These are phyloP conservation scores for Trichothecium sympodiale DNA, from an alignment of 2,329 filamentous ascomycete species.

Conservation along the genomic window DNA sequence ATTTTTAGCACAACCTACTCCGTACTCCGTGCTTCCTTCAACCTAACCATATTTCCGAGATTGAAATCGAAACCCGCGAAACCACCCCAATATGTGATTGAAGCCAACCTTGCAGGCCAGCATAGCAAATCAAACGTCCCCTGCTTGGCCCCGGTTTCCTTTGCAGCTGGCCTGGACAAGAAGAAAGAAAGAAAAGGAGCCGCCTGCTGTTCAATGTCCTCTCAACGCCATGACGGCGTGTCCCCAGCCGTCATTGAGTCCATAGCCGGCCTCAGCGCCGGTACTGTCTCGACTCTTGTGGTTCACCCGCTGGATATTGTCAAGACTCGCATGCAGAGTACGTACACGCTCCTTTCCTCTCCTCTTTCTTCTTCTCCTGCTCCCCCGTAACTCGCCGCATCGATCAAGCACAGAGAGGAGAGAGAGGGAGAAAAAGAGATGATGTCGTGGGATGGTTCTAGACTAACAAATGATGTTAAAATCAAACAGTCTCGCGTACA, in stretches of 20 bases:
- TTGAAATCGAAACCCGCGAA: not conserved
- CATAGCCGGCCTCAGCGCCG: slow-evolving; percentile 81
- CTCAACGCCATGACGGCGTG: slow-evolving; percentile 43
- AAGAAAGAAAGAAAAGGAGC: slow-evolving; percentile 1
- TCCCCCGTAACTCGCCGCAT: too few relatives aligned
- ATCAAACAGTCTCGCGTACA: slow-evolving; percentile 37
- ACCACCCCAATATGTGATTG: not conserved
- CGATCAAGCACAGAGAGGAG: not conserved
- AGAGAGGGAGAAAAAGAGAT: too few relatives aligned
- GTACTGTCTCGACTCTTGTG: slow-evolving; percentile 72
- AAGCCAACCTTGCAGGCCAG: too few relatives aligned
- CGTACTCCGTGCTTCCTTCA: too few relatives aligned
- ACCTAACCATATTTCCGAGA: too few relatives aligned
- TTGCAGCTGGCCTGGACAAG: slow-evolving; percentile 3
- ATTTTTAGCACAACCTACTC: not conserved
- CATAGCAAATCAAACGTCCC: not conserved
- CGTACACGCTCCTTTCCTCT: too few relatives aligned
- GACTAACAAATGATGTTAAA: slow-evolving; percentile 1
- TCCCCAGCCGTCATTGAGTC: slow-evolving; percentile 76
- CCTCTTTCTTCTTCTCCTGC: not conserved
- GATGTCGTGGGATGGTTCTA: too few relatives aligned
- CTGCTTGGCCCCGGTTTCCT: slow-evolving; percentile 7
- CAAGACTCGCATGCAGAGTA: slow-evolving; percentile 91
- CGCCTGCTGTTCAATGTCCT: slow-evolving; percentile 29
- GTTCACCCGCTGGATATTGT: slow-evolving; percentile 92